phyloP scores from a whole-genome alignment of 2,329 filamentous ascomycete species.

The Uncinocarpus reesii region DNA sequence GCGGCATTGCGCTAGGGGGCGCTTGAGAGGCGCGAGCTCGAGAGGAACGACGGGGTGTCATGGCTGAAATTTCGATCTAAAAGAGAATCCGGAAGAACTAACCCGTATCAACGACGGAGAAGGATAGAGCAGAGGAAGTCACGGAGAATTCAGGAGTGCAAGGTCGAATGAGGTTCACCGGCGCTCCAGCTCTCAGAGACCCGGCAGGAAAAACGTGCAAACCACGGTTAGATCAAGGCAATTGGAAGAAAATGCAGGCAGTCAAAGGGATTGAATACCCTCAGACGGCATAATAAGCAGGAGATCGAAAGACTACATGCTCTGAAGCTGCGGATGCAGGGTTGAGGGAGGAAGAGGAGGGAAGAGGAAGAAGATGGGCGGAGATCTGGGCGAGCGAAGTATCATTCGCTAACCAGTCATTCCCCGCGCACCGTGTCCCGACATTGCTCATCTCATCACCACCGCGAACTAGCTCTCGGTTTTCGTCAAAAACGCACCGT shows the following conservation, averaged over 20 bases:
- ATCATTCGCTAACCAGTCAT: constrained; percentile 15
- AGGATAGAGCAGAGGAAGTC: constrained; percentile 13
- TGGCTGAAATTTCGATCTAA: constrained; percentile 24
- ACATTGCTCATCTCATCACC: not conserved
- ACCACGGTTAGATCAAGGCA: constrained; percentile 16
- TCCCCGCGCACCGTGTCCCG: constrained; percentile 14
- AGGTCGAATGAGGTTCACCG: constrained; percentile 8
- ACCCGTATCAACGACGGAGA: constrained; percentile 13
- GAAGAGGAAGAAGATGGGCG: constrained; percentile 22
- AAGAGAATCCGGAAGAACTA: not conserved
- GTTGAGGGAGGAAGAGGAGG: constrained; percentile 22
- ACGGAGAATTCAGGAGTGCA: not conserved
- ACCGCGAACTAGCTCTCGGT: no score
- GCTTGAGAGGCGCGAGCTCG: constrained; percentile 64
- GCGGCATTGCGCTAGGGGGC: constrained; percentile 55
- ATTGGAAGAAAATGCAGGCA: constrained; percentile 18
- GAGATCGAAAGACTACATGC: constrained; percentile 21
- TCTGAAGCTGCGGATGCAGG: constrained; percentile 5
- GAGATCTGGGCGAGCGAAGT: constrained; percentile 12
- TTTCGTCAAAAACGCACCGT: no score
- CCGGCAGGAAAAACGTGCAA: constrained; percentile 5
- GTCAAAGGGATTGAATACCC: constrained; percentile 17
- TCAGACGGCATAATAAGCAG: constrained; percentile 14
- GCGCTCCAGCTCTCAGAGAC: constrained; percentile 17
- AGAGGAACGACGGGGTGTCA: constrained; percentile 78